Conservation (phyloP, 495 filamentous ascomycete species). For the Lasiosphaeris hirsuta region DNA sequence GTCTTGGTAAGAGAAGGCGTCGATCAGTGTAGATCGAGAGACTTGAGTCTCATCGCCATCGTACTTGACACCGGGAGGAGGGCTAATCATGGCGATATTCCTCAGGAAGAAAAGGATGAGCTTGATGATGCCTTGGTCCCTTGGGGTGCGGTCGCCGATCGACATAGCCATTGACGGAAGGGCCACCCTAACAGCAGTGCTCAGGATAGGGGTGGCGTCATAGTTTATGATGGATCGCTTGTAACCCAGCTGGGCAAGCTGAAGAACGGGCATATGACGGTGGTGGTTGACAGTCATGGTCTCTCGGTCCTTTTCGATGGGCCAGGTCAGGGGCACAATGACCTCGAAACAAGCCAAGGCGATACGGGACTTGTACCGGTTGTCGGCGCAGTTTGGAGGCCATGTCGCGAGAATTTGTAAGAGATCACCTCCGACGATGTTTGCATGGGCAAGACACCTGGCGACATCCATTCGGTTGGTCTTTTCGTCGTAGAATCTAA, state of each 20-base stretch:
- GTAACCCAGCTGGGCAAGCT: slow-evolving; percentile 82
- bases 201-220: slow-evolving; percentile 70
- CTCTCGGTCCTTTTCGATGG: slow-evolving; percentile 68
- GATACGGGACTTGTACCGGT: slow-evolving; percentile 65
- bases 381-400: slow-evolving; percentile 66
- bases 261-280: slow-evolving; percentile 81
- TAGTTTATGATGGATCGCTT: slow-evolving; percentile 83
- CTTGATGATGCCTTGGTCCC: slow-evolving; percentile 93
- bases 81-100: slow-evolving; percentile 80
- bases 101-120: slow-evolving; percentile 83
- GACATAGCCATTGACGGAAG: slow-evolving; percentile 83
- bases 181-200: slow-evolving; percentile 71
- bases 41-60: slow-evolving; percentile 82
- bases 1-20: slow-evolving; percentile 86
- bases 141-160: slow-evolving; percentile 66
- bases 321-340: slow-evolving; percentile 93
- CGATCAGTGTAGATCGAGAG: slow-evolving; percentile 80
- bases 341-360: slow-evolving; percentile 87
- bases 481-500: slow-evolving; percentile 92
- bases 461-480: slow-evolving; percentile 93
- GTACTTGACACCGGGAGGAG: slow-evolving; percentile 53
- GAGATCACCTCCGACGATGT: slow-evolving; percentile 85
- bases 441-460: slow-evolving; percentile 86
- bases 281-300: slow-evolving; percentile 92
- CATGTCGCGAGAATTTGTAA: slow-evolving; percentile 83